These are phyloP conservation scores for Ceratobasidium sp. DNA, from an alignment of 1,284 basidiomycete genomes.

Conservation along the genomic window DNA sequence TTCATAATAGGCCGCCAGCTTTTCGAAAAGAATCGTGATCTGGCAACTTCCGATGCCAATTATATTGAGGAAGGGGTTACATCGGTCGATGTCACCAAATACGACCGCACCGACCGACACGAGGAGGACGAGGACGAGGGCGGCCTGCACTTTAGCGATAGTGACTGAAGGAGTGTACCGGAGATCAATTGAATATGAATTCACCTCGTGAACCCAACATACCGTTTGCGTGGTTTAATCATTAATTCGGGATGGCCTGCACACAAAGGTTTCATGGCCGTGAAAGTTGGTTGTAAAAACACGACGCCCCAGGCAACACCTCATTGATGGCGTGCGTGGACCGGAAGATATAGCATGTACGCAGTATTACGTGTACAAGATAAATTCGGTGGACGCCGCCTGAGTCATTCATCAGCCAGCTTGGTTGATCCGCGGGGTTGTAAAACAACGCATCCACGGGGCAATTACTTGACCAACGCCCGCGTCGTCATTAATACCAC, in stretches of 20 bases:
- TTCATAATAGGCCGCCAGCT: constrained; percentile 81
- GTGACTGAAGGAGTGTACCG: constrained; percentile 65
- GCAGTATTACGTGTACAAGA: not conserved
- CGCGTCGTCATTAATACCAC: not conserved
- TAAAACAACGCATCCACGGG: not conserved
- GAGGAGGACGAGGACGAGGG: constrained; percentile 74
- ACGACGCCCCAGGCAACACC: not conserved
- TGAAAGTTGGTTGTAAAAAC: not conserved
- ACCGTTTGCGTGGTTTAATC: not conserved
- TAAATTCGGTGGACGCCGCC: not conserved
- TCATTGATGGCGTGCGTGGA: not conserved
- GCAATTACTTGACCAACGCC: not conserved
- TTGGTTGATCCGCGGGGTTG: constrained; percentile 9
- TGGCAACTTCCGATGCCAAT: constrained; percentile 77
- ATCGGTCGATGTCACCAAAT: constrained; percentile 89
- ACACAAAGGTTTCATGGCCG: not conserved
- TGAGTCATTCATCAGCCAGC: constrained; percentile 8
- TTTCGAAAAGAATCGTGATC: constrained; percentile 83
- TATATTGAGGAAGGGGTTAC: constrained; percentile 83
- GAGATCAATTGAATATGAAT: constrained; percentile 23
- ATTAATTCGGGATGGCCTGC: not conserved
- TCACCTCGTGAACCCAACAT: constrained; percentile 5
- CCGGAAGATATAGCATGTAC: not conserved
- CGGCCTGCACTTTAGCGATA: constrained; percentile 79
- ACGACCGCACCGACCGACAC: constrained; percentile 74